Percentiles rank a stretch among this genome's conserved stretches.
These are phyloP conservation scores for Exophiala bonariae DNA, from an alignment of 2,329 filamentous ascomycete genomes.

Conservation along the genomic window DNA sequence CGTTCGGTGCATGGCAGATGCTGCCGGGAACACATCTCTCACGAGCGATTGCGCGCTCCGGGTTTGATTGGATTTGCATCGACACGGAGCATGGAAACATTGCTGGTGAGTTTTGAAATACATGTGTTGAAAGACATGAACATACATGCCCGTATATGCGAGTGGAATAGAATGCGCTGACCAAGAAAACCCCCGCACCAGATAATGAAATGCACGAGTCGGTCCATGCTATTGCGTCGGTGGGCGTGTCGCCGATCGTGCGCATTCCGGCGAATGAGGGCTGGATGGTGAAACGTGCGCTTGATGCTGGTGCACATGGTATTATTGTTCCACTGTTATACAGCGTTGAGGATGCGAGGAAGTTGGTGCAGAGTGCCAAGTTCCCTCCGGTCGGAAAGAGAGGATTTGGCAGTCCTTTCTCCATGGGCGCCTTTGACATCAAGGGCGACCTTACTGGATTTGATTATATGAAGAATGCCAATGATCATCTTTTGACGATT, in stretches of 20 bases:
- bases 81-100: constrained; percentile 60
- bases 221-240: constrained; percentile 47
- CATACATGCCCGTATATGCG: too few relatives aligned
- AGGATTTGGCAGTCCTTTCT: constrained; percentile 58
- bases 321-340: constrained; percentile 57
- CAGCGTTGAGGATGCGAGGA: constrained; percentile 53
- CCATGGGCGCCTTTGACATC: constrained; percentile 44
- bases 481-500: constrained; percentile 53
- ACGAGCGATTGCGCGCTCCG: constrained; percentile 53
- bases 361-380: constrained; percentile 53
- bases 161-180: too few relatives aligned
- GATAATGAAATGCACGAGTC: constrained; percentile 54
- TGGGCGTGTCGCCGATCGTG: constrained; percentile 45
- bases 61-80: constrained; percentile 56
- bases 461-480: constrained; percentile 57
- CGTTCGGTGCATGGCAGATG: constrained; percentile 61
- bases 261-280: constrained; percentile 57
- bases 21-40: constrained; percentile 56
- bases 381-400: constrained; percentile 57
- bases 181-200: constrained; percentile 1
- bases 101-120: constrained; percentile 43
- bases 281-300: constrained; percentile 63
- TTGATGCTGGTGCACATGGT: constrained; percentile 61
- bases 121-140: too few relatives aligned
- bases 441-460: constrained; percentile 38